Evolutionary conservation across 163 green algal genomes (phyloP).

Genomic region (Chlamydomonas reinhardtii): DNA sequence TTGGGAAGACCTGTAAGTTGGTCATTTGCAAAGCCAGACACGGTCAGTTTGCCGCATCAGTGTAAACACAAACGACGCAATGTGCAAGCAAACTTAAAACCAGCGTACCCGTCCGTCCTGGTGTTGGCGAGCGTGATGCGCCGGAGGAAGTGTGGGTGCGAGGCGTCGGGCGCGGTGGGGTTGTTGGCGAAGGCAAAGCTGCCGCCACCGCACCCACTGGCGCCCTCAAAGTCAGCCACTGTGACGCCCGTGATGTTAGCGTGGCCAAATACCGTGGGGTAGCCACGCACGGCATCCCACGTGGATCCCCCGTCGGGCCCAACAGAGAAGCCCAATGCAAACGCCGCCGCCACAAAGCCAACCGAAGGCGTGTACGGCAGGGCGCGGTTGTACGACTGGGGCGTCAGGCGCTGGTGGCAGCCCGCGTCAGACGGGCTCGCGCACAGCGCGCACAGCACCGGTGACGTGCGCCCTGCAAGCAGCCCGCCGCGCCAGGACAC

Average conservation of each 20-base stretch:
- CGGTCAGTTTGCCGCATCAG: too few relatives aligned
- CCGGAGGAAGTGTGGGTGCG: slow-evolving; percentile 50
- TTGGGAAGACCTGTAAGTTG: not conserved
- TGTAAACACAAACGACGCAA: too few relatives aligned
- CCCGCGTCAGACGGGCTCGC: not conserved
- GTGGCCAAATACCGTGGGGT: slow-evolving; percentile 50
- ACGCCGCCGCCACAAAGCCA: slow-evolving; percentile 31
- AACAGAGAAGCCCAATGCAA: slow-evolving; percentile 38
- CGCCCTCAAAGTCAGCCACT: slow-evolving; percentile 47
- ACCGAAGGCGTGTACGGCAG: not conserved
- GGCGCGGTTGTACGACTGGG: not conserved
- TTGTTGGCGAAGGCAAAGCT: slow-evolving; percentile 54
- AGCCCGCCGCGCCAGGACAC: slow-evolving; percentile 11
- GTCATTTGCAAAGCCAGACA: too few relatives aligned
- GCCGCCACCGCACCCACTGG: not conserved
- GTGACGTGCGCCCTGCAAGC: slow-evolving; percentile 12
- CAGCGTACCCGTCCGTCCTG: not conserved
- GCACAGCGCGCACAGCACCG: slow-evolving; percentile 14
- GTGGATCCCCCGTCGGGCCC: slow-evolving; percentile 51
- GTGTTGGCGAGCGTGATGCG: not conserved
- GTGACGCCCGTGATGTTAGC: slow-evolving; percentile 12
- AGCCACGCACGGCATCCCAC: slow-evolving; percentile 49
- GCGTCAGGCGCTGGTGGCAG: slow-evolving; percentile 9
- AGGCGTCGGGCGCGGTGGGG: slow-evolving; percentile 50
- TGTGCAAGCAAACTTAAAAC: not conserved